Conservation (phyloP, 768 basidiomycete species). For the Tylopilus intermedius region DNA sequence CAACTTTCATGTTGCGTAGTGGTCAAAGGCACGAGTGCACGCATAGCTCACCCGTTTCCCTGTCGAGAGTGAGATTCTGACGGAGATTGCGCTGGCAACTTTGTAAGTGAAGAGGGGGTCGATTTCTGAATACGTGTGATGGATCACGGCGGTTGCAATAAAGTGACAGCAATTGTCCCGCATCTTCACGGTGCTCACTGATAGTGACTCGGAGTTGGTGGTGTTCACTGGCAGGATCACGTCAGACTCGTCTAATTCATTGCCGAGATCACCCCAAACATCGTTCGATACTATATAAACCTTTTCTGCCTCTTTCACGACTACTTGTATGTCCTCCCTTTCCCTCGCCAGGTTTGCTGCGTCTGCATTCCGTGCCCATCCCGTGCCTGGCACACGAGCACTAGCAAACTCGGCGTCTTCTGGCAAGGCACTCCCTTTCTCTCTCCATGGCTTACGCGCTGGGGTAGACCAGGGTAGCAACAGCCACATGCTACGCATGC, state of each 20-base stretch:
- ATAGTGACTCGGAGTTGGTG: too few relatives aligned
- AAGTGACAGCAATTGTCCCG: not conserved
- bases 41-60: too few relatives aligned
- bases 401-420: slow-evolving; percentile 29
- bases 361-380: slow-evolving; percentile 9
- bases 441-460: slow-evolving; percentile 40
- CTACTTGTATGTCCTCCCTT: slow-evolving; percentile 15
- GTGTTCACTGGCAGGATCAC: too few relatives aligned
- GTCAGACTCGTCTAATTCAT: not conserved
- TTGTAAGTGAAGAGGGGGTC: too few relatives aligned
- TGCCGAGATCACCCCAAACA: slow-evolving; percentile 11
- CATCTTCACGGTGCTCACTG: too few relatives aligned
- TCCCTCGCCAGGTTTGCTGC: slow-evolving; percentile 13
- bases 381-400: slow-evolving; percentile 17
- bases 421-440: slow-evolving; percentile 47
- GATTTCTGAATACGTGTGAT: too few relatives aligned
- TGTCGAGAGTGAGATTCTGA: too few relatives aligned
- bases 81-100: too few relatives aligned
- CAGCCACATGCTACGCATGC: slow-evolving; percentile 38
- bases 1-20: too few relatives aligned
- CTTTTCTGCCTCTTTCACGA: not conserved
- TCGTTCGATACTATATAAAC: slow-evolving; percentile 24
- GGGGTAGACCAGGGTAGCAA: slow-evolving; percentile 22
- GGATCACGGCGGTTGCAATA: too few relatives aligned
- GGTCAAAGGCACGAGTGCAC: too few relatives aligned